These are phyloP conservation scores for Debaryomyces psychrophilus DNA, from an alignment of 1,139 yeast genomes.

Conservation along the genomic window DNA sequence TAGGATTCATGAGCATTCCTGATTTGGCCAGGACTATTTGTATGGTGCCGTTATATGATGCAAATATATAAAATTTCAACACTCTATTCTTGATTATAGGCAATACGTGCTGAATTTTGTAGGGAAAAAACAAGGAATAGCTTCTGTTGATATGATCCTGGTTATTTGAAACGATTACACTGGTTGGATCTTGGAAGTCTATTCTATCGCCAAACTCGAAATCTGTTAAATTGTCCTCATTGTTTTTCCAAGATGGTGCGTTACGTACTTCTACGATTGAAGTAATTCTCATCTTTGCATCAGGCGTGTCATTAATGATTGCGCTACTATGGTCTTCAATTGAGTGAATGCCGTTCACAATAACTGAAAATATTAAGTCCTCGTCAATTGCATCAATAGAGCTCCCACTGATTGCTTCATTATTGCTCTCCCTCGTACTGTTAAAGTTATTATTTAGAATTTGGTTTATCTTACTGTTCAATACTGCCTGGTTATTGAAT, in stretches of 20 bases:
- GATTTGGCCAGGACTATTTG: slow-evolving; percentile 70
- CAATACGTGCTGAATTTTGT: slow-evolving; percentile 44
- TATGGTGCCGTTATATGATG: slow-evolving; percentile 69
- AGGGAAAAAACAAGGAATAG: slow-evolving; percentile 43
- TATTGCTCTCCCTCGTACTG: slow-evolving; percentile 22
- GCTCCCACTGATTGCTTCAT: slow-evolving; percentile 29
- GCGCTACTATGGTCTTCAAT: slow-evolving; percentile 12
- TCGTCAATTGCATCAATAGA: slow-evolving; percentile 41
- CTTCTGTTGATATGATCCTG: slow-evolving; percentile 20
- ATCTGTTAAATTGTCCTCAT: slow-evolving; percentile 32
- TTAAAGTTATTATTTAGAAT: slow-evolving; percentile 24
- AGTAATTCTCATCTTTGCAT: neutral
- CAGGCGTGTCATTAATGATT: neutral
- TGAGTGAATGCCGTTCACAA: slow-evolving; percentile 34
- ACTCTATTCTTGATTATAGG: slow-evolving; percentile 34
- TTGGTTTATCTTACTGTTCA: slow-evolving; percentile 36
- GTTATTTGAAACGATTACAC: slow-evolving; percentile 38
- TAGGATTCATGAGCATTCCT: slow-evolving; percentile 54
- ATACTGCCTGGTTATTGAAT: slow-evolving; percentile 39
- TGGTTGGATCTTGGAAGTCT: slow-evolving; percentile 52
- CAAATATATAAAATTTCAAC: slow-evolving; percentile 52
- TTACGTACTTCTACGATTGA: slow-evolving; percentile 44
- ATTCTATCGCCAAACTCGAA: slow-evolving; percentile 31
- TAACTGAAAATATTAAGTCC: slow-evolving; percentile 42
- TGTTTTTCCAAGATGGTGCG: slow-evolving; percentile 45